phyloP scores from a whole-genome alignment of 116 monocot genomes.

The Phalaenopsis hybrid region DNA sequence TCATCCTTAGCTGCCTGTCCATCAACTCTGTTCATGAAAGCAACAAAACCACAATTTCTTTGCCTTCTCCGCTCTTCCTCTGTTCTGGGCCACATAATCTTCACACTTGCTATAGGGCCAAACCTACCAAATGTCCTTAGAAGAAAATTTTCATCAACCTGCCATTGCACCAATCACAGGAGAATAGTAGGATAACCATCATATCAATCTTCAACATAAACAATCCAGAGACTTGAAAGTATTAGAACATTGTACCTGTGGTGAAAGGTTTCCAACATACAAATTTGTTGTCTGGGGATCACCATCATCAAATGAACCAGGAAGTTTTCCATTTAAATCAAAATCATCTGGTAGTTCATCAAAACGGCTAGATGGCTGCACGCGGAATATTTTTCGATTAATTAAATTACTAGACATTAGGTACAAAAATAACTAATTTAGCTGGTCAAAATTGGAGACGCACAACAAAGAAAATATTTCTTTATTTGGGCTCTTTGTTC shows the following conservation, averaged over 20 bases:
- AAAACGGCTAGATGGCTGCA: slow-evolving; percentile 80
- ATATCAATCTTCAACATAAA: not conserved
- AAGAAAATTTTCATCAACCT: slow-evolving; percentile 99
- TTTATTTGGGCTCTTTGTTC: not conserved
- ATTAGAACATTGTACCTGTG: slow-evolving; percentile 48
- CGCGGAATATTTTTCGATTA: slow-evolving; percentile 7
- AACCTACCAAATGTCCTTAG: slow-evolving; percentile 97
- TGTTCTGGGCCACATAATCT: slow-evolving; percentile 99
- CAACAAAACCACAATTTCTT: slow-evolving; percentile 99
- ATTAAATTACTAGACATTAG: not conserved
- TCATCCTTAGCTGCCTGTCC: slow-evolving; percentile 99
- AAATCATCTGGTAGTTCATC: slow-evolving; percentile 93
- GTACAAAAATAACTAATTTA: not conserved
- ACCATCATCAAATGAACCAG: slow-evolving; percentile 99
- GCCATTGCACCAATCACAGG: slow-evolving; percentile 8
- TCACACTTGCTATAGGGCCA: slow-evolving; percentile 99
- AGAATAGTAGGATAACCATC: not conserved
- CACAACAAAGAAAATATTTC: not conserved
- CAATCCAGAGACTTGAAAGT: not conserved
- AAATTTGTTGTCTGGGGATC: slow-evolving; percentile 99
- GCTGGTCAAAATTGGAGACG: not conserved
- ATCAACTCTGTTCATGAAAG: slow-evolving; percentile 98
- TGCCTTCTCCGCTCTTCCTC: slow-evolving; percentile 92
- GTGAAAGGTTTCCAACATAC: slow-evolving; percentile 98
- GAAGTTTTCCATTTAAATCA: slow-evolving; percentile 84